phyloP scores from a whole-genome alignment of 2,329 filamentous ascomycete species.

The Neonectria ditissima region DNA sequence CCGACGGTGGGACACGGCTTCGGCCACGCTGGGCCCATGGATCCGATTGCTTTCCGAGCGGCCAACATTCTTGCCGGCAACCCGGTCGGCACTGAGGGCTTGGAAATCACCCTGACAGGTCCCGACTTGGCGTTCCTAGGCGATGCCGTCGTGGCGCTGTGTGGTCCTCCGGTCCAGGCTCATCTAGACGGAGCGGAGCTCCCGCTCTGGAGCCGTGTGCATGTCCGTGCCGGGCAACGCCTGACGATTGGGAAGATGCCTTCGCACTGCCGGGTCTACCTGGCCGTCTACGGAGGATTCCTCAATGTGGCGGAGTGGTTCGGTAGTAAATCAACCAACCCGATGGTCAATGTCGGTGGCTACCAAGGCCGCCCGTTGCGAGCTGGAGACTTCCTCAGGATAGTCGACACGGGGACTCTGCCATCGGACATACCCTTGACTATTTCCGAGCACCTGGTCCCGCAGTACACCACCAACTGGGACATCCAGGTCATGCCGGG shows the following conservation, averaged over 20 bases:
- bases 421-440: neutral
- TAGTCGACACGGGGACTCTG: conserved; percentile 9
- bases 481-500: conserved; percentile 47
- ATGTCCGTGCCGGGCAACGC: conserved; percentile 57
- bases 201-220: conserved; percentile 67
- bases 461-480: conserved; percentile 25
- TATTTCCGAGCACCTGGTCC: conserved; percentile 10
- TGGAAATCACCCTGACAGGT: conserved; percentile 71
- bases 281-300: conserved; percentile 58
- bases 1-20: conserved; percentile 68
- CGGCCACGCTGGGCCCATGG: conserved; percentile 71
- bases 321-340: conserved; percentile 69
- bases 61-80: conserved; percentile 73
- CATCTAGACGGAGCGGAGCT: conserved; percentile 61
- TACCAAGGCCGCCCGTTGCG: conserved; percentile 69
- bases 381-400: conserved; percentile 44
- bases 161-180: conserved; percentile 65
- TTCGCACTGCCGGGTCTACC: conserved; percentile 64
- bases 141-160: conserved; percentile 66
- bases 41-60: conserved; percentile 66
- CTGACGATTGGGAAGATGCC: conserved; percentile 66
- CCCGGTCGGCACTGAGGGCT: conserved; percentile 58
- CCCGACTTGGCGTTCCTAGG: conserved; percentile 68
- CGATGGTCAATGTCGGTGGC: conserved; percentile 68
- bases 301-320: conserved; percentile 66